phyloP scores from a whole-genome alignment of 2,329 filamentous ascomycete genomes.

The Alternaria rosae region DNA sequence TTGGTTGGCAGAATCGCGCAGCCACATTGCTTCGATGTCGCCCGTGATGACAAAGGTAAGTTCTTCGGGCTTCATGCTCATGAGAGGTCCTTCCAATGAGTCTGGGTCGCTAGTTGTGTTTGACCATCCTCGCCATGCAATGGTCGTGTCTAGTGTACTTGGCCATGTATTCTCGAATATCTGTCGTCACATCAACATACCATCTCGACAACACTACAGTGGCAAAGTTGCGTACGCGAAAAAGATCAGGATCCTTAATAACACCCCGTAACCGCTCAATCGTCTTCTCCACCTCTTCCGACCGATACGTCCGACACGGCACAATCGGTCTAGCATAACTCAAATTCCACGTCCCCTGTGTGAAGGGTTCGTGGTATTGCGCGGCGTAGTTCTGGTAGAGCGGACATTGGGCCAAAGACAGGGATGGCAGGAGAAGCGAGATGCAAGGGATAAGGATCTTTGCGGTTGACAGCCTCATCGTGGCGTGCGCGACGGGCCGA shows the following conservation, averaged over 20 bases:
- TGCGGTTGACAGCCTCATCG: constrained; percentile 16
- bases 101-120: constrained; percentile 51
- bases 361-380: constrained; percentile 52
- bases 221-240: constrained; percentile 48
- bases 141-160: constrained; percentile 78
- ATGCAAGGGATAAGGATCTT: constrained; percentile 6
- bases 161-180: constrained; percentile 77
- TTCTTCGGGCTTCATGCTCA: constrained; percentile 52
- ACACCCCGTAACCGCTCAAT: constrained; percentile 45
- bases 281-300: constrained; percentile 51
- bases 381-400: constrained; percentile 53
- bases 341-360: constrained; percentile 52
- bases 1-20: constrained; percentile 68
- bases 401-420: constrained; percentile 50
- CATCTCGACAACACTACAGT: not conserved
- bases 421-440: constrained; percentile 16
- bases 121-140: constrained; percentile 69
- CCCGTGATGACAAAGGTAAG: constrained; percentile 66
- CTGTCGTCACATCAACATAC: not conserved
- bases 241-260: constrained; percentile 66
- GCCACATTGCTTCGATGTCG: constrained; percentile 65
- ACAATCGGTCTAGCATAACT: constrained; percentile 54
- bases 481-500: not conserved
- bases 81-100: constrained; percentile 3
- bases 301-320: constrained; percentile 57